These are phyloP conservation scores for Neoascochyta sp. DNA, from an alignment of 2,329 filamentous ascomycete species.

Conservation along the genomic window DNA sequence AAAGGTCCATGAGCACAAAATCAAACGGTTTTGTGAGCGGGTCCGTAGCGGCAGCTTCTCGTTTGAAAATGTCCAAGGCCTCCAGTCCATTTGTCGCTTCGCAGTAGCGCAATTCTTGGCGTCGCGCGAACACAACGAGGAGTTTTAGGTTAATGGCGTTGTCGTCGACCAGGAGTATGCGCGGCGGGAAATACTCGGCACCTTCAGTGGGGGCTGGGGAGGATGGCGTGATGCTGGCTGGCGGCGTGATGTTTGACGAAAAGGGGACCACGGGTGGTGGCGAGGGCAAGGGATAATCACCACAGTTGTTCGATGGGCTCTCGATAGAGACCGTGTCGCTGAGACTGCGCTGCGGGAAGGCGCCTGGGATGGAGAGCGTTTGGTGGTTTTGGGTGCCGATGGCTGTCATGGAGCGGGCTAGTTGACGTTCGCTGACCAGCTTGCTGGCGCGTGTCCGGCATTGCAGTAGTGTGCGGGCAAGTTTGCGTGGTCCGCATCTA, in stretches of 20 bases:
- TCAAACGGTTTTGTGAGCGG: slow-evolving; percentile 25
- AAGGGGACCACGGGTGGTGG: slow-evolving; percentile 13
- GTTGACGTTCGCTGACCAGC: slow-evolving; percentile 11
- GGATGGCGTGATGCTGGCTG: slow-evolving; percentile 12
- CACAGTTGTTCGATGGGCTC: slow-evolving; percentile 1
- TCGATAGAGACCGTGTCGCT: slow-evolving; percentile 14
- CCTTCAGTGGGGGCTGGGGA: slow-evolving; percentile 13
- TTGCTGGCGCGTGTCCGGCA: slow-evolving; percentile 18
- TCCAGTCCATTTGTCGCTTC: slow-evolving; percentile 34
- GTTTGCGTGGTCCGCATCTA: slow-evolving; percentile 28
- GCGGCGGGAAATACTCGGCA: slow-evolving; percentile 27
- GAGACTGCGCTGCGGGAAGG: slow-evolving; percentile 18
- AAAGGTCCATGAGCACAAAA: slow-evolving; percentile 35
- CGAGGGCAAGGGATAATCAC: slow-evolving; percentile 5
- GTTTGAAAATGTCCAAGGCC: slow-evolving; percentile 25
- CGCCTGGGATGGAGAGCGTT: slow-evolving; percentile 9
- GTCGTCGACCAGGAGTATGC: slow-evolving; percentile 34
- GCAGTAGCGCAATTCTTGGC: slow-evolving; percentile 23
- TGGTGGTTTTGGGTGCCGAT: slow-evolving; percentile 9
- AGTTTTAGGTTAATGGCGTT: slow-evolving; percentile 36
- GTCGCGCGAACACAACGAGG: slow-evolving; percentile 42
- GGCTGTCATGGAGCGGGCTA: slow-evolving; percentile 17
- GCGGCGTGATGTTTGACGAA: slow-evolving; percentile 10
- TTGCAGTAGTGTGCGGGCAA: slow-evolving; percentile 22
- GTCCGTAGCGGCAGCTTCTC: slow-evolving; percentile 10